phyloP scores from a whole-genome alignment of 1,284 basidiomycete genomes.

The Rhodotorula sp. region DNA sequence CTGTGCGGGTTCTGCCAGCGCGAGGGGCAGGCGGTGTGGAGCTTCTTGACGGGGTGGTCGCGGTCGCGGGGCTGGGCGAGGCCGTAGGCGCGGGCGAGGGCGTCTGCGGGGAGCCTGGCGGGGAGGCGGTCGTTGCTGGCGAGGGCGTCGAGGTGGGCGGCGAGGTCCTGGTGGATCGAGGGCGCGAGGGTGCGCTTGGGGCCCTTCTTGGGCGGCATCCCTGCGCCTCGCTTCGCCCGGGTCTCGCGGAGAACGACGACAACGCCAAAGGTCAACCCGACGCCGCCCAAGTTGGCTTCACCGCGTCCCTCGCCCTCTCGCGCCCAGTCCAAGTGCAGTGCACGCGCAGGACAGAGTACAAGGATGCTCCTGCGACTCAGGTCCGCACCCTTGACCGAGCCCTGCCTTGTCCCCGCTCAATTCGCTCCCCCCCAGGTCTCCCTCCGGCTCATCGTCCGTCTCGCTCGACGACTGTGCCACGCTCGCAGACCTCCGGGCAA shows the following conservation, averaged over 20 bases:
- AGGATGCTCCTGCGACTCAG: background rate
- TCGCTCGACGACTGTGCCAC: conserved; percentile 7
- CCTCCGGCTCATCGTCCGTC: conserved; percentile 6
- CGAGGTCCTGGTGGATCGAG: conserved; percentile 15
- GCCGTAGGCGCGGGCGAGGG: conserved; percentile 28
- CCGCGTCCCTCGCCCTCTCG: background rate
- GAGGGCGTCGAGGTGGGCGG: conserved; percentile 9
- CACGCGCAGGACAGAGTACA: too few relatives aligned
- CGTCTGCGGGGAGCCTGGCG: conserved; percentile 7
- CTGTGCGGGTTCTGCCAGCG: background rate
- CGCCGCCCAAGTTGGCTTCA: background rate
- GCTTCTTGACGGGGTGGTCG: background rate
- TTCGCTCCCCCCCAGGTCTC: conserved; percentile 4
- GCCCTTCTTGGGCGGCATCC: conserved; percentile 25
- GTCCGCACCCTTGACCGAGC: background rate
- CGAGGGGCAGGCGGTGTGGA: conserved; percentile 11
- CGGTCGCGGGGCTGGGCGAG: conserved; percentile 11
- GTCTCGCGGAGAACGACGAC: too few relatives aligned
- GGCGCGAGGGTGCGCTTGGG: background rate
- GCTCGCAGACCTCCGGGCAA: conserved; percentile 6
- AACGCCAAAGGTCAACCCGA: too few relatives aligned
- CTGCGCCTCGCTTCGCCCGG: background rate
- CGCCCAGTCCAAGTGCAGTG: too few relatives aligned
- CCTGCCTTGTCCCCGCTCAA: background rate
- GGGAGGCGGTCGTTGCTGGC: background rate